phyloP scores from a whole-genome alignment of 2,329 filamentous ascomycete species.

The Ophiognomonia clavigignenti-juglandacearum region DNA sequence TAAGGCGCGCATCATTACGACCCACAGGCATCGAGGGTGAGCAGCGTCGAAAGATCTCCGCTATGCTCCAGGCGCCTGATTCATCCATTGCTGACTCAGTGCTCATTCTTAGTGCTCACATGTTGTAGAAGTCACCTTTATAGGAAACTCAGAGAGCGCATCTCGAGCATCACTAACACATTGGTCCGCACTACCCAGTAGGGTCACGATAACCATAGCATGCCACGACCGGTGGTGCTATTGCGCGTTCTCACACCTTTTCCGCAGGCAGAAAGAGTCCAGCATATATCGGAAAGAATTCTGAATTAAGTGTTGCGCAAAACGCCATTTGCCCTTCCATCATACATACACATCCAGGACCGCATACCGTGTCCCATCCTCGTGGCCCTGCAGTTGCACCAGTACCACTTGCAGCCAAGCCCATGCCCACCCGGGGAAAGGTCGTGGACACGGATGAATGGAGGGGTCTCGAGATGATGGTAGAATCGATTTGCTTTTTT shows the following conservation, averaged over 20 bases:
- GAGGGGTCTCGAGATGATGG: slow-evolving; percentile 30
- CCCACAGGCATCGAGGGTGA: no score
- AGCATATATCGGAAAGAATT: slow-evolving; percentile 19
- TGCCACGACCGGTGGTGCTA: no score
- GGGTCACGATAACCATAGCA: no score
- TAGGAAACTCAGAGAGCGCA: no score
- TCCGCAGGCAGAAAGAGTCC: slow-evolving; percentile 2
- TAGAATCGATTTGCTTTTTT: slow-evolving; percentile 16
- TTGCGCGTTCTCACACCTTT: background rate
- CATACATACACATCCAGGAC: slow-evolving; percentile 36
- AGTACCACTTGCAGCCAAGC: slow-evolving; percentile 11
- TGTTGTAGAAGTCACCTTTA: no score
- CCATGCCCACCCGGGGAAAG: background rate
- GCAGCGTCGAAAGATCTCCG: no score
- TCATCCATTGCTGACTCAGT: no score
- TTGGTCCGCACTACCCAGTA: no score
- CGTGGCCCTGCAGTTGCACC: slow-evolving; percentile 21
- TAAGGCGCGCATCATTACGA: no score
- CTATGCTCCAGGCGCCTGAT: no score
- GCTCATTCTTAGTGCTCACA: no score
- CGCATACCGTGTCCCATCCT: slow-evolving; percentile 13
- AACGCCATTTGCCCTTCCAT: slow-evolving; percentile 39
- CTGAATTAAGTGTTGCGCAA: slow-evolving; percentile 37
- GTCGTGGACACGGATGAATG: slow-evolving; percentile 26
- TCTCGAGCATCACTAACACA: no score